Evolutionary conservation across 257 asterid genomes (phyloP), one percentile per base, ranked within the genome.

Genomic region (Plantago elongata): DNA sequence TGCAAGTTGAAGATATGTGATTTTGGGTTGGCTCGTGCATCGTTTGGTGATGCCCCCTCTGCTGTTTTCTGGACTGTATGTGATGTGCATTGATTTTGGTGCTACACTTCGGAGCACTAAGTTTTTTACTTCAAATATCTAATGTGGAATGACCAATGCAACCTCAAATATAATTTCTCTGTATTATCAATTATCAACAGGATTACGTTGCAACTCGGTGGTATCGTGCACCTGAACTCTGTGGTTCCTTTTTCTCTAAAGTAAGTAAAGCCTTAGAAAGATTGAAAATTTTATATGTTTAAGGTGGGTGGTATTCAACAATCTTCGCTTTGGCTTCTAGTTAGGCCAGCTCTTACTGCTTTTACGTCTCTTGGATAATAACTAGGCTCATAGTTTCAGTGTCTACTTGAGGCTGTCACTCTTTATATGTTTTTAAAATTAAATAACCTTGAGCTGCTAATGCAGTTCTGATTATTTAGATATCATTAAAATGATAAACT

Each of bases 191-290:
- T 76, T 68, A 62, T 66, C 60, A 64, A 38, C 67, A 86, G 95
- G 95, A 86, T 75, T 86, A 86, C 13, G 92, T 86, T 72, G 95
- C 95, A 40, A 86, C 95, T 60, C 85, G 92, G 48, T 86, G 95
- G 95, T 86, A 86, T 70, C 95, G 95, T 55, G 95, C 95, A 69
- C 95, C 89, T 77, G 95, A 86, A 65, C 91, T 86, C 69, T 86
- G 95, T 68, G 95, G 95, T 65, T 86, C 86, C 59, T 86, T 86
- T 71, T 86, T 74, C 72, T 83, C 92, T 50, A 81, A 74, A 78
- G 95, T 86, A 81, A 77, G 88, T 78, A 59, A 58, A 65, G 37
- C 15, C 69, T 34, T 60, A 51, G 45, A 38, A 48, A 30, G 42
- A 27, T 30, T 18, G 9, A 43, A 62, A 34, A n/a, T 51, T 57